These are phyloP conservation scores for Aethionema arabicum DNA, from an alignment of 345 rosid genomes.

Conservation along the genomic window DNA sequence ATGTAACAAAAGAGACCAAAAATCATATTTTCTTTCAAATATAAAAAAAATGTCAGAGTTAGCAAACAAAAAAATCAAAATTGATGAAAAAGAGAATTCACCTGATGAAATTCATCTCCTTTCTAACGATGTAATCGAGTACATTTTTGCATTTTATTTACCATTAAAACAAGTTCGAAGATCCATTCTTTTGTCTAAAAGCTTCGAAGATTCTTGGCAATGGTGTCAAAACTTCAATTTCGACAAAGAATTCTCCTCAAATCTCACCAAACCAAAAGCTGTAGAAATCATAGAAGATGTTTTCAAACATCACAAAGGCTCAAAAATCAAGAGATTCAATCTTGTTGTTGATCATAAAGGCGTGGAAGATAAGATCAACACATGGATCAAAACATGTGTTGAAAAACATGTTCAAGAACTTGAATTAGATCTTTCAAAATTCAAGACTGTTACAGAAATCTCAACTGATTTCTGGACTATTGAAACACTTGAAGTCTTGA, in stretches of 20 bases:
- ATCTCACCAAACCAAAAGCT: neutral
- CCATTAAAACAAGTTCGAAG: neutral
- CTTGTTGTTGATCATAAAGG: neutral
- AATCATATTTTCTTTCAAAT: no score
- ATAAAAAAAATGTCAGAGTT: no score
- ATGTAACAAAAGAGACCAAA: no score
- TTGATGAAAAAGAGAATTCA: no score
- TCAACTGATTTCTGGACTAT: neutral
- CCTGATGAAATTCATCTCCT: no score
- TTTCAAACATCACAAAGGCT: neutral
- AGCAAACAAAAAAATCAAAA: no score
- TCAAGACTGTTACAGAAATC: neutral
- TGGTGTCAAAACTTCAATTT: constrained; percentile 14
- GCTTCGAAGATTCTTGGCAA: neutral
- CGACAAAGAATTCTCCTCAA: neutral
- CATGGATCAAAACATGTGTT: neutral
- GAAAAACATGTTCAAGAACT: constrained; percentile 10
- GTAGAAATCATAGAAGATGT: neutral
- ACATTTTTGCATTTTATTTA: neutral
- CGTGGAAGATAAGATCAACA: neutral
- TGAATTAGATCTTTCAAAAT: constrained; percentile 21
- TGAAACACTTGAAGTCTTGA: neutral
- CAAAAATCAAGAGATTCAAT: constrained; percentile 3
- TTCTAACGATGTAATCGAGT: no score
- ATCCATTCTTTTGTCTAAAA: neutral